phyloP scores from a whole-genome alignment of 202 grass and related monocot species.

The Panicum hallii region DNA sequence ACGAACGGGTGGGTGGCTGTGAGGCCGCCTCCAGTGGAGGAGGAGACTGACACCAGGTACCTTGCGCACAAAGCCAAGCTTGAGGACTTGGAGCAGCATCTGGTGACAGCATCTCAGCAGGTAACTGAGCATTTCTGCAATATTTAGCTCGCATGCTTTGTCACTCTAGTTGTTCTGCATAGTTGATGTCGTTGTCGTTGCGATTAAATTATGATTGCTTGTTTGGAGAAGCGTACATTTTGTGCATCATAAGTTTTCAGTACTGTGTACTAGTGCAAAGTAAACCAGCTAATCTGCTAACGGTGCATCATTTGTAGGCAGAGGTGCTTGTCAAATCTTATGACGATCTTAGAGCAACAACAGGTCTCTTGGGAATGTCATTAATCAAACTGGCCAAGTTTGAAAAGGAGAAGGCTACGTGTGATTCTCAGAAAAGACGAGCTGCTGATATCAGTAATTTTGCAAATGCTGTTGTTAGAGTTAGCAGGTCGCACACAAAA shows the following conservation, averaged over 20 bases:
- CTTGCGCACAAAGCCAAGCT: constrained; percentile 77
- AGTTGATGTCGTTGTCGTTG: background rate
- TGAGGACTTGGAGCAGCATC: constrained; percentile 81
- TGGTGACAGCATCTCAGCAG: constrained; percentile 75
- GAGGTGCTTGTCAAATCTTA: constrained; percentile 71
- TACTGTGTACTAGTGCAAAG: constrained; percentile 24
- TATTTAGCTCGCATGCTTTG: constrained; percentile 3
- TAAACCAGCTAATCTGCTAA: constrained; percentile 26
- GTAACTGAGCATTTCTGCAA: constrained; percentile 39
- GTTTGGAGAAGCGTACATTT: constrained; percentile 17
- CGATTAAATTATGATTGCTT: constrained; percentile 15
- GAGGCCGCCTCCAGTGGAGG: constrained; percentile 58
- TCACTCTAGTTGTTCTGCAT: constrained; percentile 28
- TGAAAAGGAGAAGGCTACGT: constrained; percentile 65
- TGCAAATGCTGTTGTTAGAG: constrained; percentile 69
- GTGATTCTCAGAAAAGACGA: constrained; percentile 67
- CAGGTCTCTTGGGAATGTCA: constrained; percentile 81
- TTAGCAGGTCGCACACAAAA: constrained; percentile 78
- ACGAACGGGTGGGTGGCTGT: constrained; percentile 59
- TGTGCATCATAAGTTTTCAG: constrained; percentile 17
- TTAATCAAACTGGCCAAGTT: constrained; percentile 91
- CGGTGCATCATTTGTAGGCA: constrained; percentile 55
- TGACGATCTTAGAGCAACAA: constrained; percentile 78
- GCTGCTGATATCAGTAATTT: constrained; percentile 74
- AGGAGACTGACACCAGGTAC: constrained; percentile 76